These are phyloP conservation scores for Bremia lactucae DNA, from an alignment of 352 stramenopile species.

Conservation along the genomic window DNA sequence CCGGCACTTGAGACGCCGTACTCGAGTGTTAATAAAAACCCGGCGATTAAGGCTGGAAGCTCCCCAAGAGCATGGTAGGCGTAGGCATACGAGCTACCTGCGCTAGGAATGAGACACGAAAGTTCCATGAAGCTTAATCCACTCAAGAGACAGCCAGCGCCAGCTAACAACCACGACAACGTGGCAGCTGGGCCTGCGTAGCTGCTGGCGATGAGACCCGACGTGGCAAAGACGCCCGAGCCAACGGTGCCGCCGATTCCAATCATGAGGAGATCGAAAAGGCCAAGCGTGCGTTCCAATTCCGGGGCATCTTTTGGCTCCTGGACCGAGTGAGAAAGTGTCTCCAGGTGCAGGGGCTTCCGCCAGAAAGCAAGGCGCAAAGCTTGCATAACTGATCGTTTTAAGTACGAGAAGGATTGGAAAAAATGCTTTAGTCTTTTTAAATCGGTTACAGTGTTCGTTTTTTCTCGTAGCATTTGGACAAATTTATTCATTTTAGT, in stretches of 20 bases:
- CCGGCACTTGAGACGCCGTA: constrained; percentile 88
- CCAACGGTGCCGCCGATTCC: constrained; percentile 91
- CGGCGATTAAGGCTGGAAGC: constrained; percentile 84
- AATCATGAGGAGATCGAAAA: constrained; percentile 90
- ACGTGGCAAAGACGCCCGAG: constrained; percentile 87
- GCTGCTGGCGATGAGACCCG: constrained; percentile 49
- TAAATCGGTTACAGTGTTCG: no score
- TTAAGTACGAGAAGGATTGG: no score
- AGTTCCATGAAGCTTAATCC: constrained; percentile 89
- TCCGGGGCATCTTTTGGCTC: not conserved
- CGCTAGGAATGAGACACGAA: constrained; percentile 73
- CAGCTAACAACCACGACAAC: constrained; percentile 80
- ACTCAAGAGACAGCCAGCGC: constrained; percentile 64
- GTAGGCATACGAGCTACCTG: constrained; percentile 90
- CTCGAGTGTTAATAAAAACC: constrained; percentile 86
- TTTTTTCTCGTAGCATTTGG: no score
- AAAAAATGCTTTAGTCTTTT: no score
- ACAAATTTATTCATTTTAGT: no score
- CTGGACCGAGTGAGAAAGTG: constrained; percentile 10
- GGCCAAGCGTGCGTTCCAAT: constrained; percentile 41
- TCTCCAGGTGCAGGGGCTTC: constrained; percentile 50
- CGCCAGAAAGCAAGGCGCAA: constrained; percentile 62
- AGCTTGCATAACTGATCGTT: no score
- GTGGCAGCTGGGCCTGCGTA: constrained; percentile 70
- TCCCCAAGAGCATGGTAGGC: constrained; percentile 89